Evolutionary conservation across 176 grass and related monocot species (phyloP), one percentile per base, ranked within the genome.

Genomic region (Carex pumila): DNA sequence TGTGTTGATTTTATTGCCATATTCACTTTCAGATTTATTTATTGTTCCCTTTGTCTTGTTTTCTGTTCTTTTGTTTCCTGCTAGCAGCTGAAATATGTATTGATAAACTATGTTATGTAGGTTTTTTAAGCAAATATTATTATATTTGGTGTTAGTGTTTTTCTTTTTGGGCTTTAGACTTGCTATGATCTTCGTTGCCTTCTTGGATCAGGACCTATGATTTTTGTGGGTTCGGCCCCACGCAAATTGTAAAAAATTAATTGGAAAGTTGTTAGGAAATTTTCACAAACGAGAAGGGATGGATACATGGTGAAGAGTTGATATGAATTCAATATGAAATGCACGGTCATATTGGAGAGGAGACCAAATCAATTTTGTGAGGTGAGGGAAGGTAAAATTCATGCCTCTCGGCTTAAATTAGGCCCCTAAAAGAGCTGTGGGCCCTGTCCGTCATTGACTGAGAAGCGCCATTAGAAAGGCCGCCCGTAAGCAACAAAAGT

Each of bases 11-110:
- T 77, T 5, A 34, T 77, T 77, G 25, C 25, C 50, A 49, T 25
- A 25, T 25, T 25, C 0, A 34, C 13, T 56, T 50, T 32, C 6
- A 34, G 52, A 77, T 77, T 71, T 13, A 54, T 77, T 77, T 31
- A 55, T 77, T 77, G 47, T 77, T 56, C 12, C 73, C 29, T 21
- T 77, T 53, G 47, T 77, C 13, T 77, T 73, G 43, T 71, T 55
- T 55, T 76, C 45, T 14, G 19, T 39, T 68, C 4, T 34, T 39
- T 34, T 39, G 65, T 68, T 14, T 2, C 39, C 15, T 18, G 30
- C 2, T 56, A 31, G 73, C 22, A 77, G 47, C 21, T 56, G 47
- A 77, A 77, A 77, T 69, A 69, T 77, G 73, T 77, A 77, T 77
- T 77, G 73, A 77, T 56, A 77, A 55, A 31, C 22, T 55, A 49